Conservation (phyloP, 345 rosid species). For the Mangifera indica region DNA sequence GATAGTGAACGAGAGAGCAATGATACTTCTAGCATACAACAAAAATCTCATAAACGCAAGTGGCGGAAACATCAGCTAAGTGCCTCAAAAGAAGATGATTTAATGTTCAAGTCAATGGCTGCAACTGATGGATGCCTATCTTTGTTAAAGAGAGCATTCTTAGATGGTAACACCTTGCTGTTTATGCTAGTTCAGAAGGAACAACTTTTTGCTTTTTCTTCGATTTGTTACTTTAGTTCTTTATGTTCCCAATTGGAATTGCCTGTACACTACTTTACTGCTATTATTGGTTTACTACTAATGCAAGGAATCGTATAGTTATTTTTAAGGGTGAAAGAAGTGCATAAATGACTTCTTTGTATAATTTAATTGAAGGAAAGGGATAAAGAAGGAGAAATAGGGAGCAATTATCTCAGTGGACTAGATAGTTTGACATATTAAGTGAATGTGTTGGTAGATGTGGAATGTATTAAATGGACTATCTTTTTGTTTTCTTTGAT, state of each 20-base stretch:
- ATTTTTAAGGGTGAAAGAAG: not conserved
- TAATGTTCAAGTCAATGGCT: slow-evolving; percentile 32
- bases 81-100: slow-evolving; percentile 50
- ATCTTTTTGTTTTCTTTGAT: slow-evolving; percentile 12
- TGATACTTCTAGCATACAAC: slow-evolving; percentile 41
- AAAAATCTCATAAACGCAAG: slow-evolving; percentile 61
- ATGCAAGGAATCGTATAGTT: not conserved
- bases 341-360: not conserved
- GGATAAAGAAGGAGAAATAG: too few relatives aligned
- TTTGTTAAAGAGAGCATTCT: slow-evolving; percentile 61
- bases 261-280: not conserved
- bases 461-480: too few relatives aligned
- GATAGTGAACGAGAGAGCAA: slow-evolving; percentile 77
- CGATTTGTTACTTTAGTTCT: not conserved
- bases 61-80: slow-evolving; percentile 49
- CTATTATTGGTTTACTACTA: too few relatives aligned
- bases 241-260: not conserved
- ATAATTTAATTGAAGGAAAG: not conserved
- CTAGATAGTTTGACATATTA: not conserved
- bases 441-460: not conserved
- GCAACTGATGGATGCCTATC: slow-evolving; percentile 75
- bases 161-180: slow-evolving; percentile 48
- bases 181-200: slow-evolving; percentile 6
- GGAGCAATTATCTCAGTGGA: not conserved
- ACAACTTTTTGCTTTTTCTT: slow-evolving; percentile 13